Conservation (phyloP, 2,329 filamentous ascomycete species). For the Cytospora paraplurivora region DNA sequence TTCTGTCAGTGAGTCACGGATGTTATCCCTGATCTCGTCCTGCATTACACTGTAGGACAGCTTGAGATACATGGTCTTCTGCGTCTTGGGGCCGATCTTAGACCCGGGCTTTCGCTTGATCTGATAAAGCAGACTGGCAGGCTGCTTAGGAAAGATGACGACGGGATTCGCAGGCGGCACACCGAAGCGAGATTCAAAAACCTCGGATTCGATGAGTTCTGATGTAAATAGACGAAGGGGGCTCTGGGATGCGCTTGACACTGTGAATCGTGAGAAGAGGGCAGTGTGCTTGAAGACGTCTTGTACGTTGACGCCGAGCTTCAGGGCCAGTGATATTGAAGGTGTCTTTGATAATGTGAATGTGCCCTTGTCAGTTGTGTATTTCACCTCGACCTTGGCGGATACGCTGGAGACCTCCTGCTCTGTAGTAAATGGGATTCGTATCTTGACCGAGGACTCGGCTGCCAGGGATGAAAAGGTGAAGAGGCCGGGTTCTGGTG, state of each 20-base stretch:
- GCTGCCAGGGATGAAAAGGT: constrained; percentile 50
- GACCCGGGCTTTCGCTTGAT: constrained; percentile 59
- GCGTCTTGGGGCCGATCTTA: constrained; percentile 39
- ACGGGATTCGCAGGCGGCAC: constrained; percentile 54
- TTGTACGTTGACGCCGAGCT: constrained; percentile 93
- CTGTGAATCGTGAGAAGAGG: constrained; percentile 87
- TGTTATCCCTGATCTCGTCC: constrained; percentile 64
- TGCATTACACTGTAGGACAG: constrained; percentile 77
- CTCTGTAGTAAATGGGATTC: constrained; percentile 82
- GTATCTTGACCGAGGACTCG: constrained; percentile 56
- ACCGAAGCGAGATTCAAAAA: constrained; percentile 67
- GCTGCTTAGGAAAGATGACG: constrained; percentile 77
- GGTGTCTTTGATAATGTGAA: constrained; percentile 66
- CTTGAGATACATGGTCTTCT: constrained; percentile 63
- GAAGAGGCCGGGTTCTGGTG: constrained; percentile 54
- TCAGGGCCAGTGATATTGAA: constrained; percentile 71
- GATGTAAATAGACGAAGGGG: constrained; percentile 76
- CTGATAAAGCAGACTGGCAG: constrained; percentile 78
- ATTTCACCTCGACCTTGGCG: constrained; percentile 74
- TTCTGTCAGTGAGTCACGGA: constrained; percentile 47
- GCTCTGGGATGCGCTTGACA: constrained; percentile 75
- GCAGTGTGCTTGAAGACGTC: constrained; percentile 86
- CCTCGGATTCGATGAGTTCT: constrained; percentile 68
- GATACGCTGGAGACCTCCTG: constrained; percentile 71
- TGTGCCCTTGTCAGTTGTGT: constrained; percentile 66